Percentiles rank a stretch among this genome's conserved stretches.
Conservation (phyloP, 108 stramenopile genomes). For the Pseudonitzschia multiseries region DNA sequence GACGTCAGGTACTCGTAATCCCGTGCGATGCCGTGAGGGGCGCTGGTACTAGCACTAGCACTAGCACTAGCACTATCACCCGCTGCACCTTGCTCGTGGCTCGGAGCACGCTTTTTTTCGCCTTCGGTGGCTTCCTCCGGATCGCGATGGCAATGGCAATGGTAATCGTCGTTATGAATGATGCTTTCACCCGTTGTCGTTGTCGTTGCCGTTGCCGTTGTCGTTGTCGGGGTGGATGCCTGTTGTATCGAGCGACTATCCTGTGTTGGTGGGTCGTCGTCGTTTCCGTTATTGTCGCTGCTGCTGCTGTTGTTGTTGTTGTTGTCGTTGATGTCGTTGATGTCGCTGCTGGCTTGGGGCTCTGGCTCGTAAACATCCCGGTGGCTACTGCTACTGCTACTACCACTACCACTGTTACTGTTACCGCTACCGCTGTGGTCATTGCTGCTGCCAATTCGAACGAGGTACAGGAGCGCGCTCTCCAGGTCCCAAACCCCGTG, state of each 20-base stretch:
- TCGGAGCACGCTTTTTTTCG: too few species aligned
- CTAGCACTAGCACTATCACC: too few species aligned
- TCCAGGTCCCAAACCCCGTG: constrained; percentile 35
- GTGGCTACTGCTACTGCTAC: neutral
- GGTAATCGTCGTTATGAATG: too few species aligned
- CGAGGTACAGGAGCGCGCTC: constrained; percentile 20
- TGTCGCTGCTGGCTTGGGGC: too few species aligned
- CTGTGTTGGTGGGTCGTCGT: neutral
- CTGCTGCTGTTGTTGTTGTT: neutral
- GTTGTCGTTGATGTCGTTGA: too few species aligned
- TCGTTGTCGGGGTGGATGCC: too few species aligned
- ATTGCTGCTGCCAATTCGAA: neutral
- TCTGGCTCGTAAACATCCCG: too few species aligned
- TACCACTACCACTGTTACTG: neutral
- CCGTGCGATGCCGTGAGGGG: constrained; percentile 4
- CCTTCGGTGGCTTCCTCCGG: too few species aligned
- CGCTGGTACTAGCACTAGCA: too few species aligned
- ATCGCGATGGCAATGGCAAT: too few species aligned
- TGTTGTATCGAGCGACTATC: too few species aligned
- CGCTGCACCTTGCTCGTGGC: too few species aligned
- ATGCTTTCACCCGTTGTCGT: constrained; percentile 14
- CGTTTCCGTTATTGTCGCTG: neutral
- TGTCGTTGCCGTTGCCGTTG: constrained; percentile 12
- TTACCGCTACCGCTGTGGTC: neutral
- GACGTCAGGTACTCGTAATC: constrained; percentile 6